phyloP scores from a whole-genome alignment of 2,329 filamentous ascomycete genomes.

The Cordyceps farinosa region DNA sequence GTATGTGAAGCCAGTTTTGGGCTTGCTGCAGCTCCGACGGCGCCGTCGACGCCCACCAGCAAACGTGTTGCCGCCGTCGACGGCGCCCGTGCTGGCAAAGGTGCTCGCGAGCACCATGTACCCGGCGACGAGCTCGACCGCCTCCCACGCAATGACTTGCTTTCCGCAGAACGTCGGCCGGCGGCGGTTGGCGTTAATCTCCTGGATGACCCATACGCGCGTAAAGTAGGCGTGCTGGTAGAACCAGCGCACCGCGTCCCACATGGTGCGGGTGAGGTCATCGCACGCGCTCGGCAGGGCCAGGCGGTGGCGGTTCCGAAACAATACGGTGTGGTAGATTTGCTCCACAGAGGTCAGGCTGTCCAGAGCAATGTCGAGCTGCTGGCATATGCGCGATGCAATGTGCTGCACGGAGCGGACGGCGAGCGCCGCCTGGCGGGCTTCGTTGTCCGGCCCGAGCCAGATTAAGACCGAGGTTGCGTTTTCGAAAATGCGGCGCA shows the following conservation, averaged over 20 bases:
- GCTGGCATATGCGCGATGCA: not conserved
- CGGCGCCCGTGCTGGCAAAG: slow-evolving; percentile 22
- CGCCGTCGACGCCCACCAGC: slow-evolving; percentile 27
- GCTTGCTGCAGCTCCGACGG: slow-evolving; percentile 25
- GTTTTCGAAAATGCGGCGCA: not conserved
- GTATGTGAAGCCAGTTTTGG: slow-evolving; percentile 27
- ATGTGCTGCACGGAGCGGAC: not conserved
- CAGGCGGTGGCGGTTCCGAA: not conserved
- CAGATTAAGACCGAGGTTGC: not conserved
- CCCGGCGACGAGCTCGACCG: slow-evolving; percentile 26
- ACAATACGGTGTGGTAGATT: not conserved
- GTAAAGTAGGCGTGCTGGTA: slow-evolving; percentile 11
- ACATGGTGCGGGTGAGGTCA: not conserved
- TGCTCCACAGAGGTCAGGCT: not conserved
- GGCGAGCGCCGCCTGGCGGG: not conserved
- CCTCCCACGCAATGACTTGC: slow-evolving; percentile 24
- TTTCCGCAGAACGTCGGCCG: slow-evolving; percentile 24
- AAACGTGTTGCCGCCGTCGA: slow-evolving; percentile 25
- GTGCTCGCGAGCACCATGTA: slow-evolving; percentile 27
- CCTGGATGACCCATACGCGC: slow-evolving; percentile 16
- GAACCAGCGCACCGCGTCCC: slow-evolving; percentile 2
- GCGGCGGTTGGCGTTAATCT: slow-evolving; percentile 21
- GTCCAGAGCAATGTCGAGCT: not conserved
- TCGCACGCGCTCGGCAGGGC: not conserved
- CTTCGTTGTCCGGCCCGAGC: not conserved